phyloP scores from a whole-genome alignment of 2,329 filamentous ascomycete genomes.

The Periglandula ipomoeae region DNA sequence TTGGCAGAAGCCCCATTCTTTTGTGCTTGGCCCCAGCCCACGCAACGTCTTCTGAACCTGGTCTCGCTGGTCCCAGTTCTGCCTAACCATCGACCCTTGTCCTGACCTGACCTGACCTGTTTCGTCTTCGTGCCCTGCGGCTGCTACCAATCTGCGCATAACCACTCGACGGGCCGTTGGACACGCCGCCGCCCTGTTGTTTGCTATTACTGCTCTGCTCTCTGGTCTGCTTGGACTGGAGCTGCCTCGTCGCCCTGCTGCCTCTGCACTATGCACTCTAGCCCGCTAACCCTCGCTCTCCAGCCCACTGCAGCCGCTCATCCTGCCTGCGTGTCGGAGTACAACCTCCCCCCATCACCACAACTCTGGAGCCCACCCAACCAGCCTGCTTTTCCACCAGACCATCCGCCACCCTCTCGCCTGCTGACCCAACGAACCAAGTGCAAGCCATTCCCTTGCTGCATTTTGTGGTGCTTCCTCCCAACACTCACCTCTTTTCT shows the following conservation, averaged over 20 bases:
- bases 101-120: background rate
- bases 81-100: background rate
- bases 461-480: constrained; percentile 11
- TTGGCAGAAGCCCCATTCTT: background rate
- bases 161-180: too few relatives aligned
- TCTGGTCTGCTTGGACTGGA: too few relatives aligned
- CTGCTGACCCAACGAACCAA: constrained; percentile 1
- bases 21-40: background rate
- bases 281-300: too few relatives aligned
- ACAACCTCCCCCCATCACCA: background rate
- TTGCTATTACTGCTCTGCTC: too few relatives aligned
- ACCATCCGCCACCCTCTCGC: background rate
- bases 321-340: too few relatives aligned
- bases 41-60: background rate
- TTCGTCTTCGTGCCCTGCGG: too few relatives aligned
- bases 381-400: background rate
- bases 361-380: background rate
- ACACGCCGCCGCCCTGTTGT: too few relatives aligned
- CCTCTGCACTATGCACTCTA: too few relatives aligned
- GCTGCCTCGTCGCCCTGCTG: too few relatives aligned
- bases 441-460: background rate
- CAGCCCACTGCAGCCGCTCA: background rate
- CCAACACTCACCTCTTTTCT: constrained; percentile 15
- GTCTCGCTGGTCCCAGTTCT: background rate
- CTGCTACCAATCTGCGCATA: too few relatives aligned